Evolutionary conservation across 495 filamentous ascomycete species (phyloP), one percentile per base, ranked within the genome.

Genomic region (Neurospora sp.): DNA sequence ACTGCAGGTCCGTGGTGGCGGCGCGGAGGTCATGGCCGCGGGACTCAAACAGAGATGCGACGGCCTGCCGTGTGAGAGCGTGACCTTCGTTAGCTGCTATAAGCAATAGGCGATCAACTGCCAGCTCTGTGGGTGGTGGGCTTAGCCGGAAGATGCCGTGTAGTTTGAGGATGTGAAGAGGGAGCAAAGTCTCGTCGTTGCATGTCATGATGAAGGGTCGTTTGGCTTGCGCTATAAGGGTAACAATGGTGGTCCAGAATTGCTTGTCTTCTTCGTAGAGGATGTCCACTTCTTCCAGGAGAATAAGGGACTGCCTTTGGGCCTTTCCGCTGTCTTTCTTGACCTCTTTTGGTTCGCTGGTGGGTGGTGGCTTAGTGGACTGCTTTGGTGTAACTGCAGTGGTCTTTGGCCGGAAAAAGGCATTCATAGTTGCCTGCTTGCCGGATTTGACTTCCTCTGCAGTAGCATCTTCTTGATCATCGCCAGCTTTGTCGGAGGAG

Each of bases 181-280:
- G 94, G 6, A 99, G 79, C 14, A 92, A 78, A 37, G 82, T 86
- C 79, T 98, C 96, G 75, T 98, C 89, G 73, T 94, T 97, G 84
- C 96, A 98, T 0, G 96, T 98, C 82, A 99, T 90, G 76, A 99
- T 85, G 48, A 99, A 92, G 3, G 96, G 96, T 45, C 96, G 88
- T 77, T 92, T 96, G 0, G 96, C 97, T 74, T 94, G 90, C 16
- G 83, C 82, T 71, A 96, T 92, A 39, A 99, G 86, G 16, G 87
- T 87, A 22, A 93, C 81, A 1, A 97, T 88, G 0, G 93, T 94
- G 0, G 85, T 80, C 96, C 96, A 99, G 79, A 99, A 99, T 72
- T 94, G 90, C 78, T 92, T 93, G 79, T 99, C 96, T 78, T 97
- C 93, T 71, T 96, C 94, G 78, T 93, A 99, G 7, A 98, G 86